Base-by-base conservation (phyloP, 768 basidiomycete genomes). In the Hemileccinum rubropunctum region DNA sequence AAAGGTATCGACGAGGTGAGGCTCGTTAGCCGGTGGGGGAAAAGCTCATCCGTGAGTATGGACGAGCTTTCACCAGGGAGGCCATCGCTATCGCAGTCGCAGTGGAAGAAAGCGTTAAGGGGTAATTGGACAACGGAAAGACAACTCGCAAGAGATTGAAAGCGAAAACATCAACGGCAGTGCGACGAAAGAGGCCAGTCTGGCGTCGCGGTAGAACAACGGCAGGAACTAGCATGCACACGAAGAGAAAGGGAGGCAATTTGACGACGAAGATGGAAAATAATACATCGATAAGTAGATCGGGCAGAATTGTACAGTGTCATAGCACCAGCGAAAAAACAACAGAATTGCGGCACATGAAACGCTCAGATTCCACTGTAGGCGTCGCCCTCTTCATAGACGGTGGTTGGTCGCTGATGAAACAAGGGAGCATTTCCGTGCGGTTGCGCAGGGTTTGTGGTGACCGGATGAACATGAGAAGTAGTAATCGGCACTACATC, bases 341-440 rank as follows among this genome's bases (percentile, higher is more conserved):
- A 56, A 36, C n/a, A n/a, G 46, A 33, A 26, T 49, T 17, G 7
- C 14, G 40, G 39, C 12, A 14, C 32, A 38, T 12, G 26, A 28
- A 38, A 12, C 23, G 45, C 39, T 76, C 69, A 87, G 63, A 88
- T 78, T 27, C 84, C 86, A 21, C 77, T 83, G 56, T 88, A 88
- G 40, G 81, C 84, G 54, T 88, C 86, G 26, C 81, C 80, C 30
- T 78, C 76, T 55, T 82, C 76, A 56, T 86, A 88, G 47, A 75
- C 33, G 38, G 73, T 76, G 51, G 71, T 65, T 12, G 79, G 79
- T 43, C 80, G 70, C 61, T 71, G 70, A 40, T 67, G 61, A 27
- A 46, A 44, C 2, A 44, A 43, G 38, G 53, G 27, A 45, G 47
- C 17, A 40, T 53, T 53, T 20, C 33, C 47, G 37, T 48, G 45